Conservation (phyloP, 2,329 filamentous ascomycete species). For the Clonostachys sp. region DNA sequence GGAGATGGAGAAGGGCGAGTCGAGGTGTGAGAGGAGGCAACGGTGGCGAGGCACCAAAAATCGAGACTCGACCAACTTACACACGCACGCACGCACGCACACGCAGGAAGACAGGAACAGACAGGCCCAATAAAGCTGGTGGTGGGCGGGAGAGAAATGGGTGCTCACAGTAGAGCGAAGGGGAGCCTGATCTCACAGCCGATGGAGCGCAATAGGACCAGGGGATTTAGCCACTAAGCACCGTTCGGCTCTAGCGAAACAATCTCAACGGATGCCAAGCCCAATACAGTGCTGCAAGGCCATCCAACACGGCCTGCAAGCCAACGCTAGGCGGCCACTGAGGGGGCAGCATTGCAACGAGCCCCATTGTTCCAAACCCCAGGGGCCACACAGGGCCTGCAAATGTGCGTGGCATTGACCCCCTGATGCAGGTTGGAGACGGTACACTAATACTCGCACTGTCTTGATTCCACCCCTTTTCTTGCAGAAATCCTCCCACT, state of each 20-base stretch:
- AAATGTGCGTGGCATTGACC: too few species aligned
- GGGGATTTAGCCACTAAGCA: background rate
- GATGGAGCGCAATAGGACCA: background rate
- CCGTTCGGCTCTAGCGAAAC: constrained; percentile 2
- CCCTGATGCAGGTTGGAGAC: too few species aligned
- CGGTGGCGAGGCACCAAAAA: background rate
- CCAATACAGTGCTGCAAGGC: background rate
- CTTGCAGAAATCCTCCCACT: too few species aligned
- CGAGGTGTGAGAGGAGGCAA: constrained; percentile 1
- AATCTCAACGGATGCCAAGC: background rate
- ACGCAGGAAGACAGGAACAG: background rate
- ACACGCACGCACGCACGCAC: background rate
- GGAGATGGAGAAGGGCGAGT: background rate
- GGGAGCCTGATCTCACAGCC: background rate
- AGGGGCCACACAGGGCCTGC: too few species aligned
- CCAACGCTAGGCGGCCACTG: too few species aligned
- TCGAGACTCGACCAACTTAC: background rate
- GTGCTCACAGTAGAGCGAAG: background rate
- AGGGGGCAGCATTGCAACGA: too few species aligned
- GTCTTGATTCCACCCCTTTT: too few species aligned
- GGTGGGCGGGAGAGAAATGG: background rate
- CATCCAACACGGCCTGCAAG: background rate
- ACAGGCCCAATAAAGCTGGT: background rate
- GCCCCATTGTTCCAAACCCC: constrained; percentile 12
- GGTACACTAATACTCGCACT: too few species aligned